Conservation (phyloP, 2,329 filamentous ascomycete genomes). For the Fusarium sp. region DNA sequence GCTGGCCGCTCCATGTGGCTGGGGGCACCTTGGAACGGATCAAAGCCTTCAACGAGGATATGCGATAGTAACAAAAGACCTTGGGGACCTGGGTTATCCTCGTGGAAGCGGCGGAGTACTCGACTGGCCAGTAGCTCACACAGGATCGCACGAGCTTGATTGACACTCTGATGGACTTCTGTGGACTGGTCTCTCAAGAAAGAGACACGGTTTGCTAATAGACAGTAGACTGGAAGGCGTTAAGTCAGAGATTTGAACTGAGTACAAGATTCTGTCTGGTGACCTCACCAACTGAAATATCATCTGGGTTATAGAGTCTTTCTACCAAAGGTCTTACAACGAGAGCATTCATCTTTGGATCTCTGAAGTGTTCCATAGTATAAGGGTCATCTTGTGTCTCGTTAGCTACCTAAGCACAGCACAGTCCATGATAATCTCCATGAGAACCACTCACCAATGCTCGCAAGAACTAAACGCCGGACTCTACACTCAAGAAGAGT, state of each 20-base stretch:
- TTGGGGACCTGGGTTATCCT: conserved; percentile 70
- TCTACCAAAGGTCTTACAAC: conserved; percentile 77
- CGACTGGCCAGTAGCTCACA: conserved; percentile 77
- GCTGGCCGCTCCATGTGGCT: conserved; percentile 64
- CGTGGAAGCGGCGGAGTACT: conserved; percentile 74
- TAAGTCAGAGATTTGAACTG: not conserved
- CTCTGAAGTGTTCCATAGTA: conserved; percentile 70
- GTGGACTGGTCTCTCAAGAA: conserved; percentile 75
- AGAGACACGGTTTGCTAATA: conserved; percentile 76
- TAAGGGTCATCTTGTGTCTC: conserved; percentile 54
- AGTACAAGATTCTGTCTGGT: not conserved
- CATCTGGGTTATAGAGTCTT: conserved; percentile 71
- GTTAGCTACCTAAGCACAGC: conserved; percentile 17
- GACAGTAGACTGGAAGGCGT: conserved; percentile 69
- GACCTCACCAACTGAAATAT: conserved; percentile 69
- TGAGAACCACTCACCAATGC: conserved; percentile 37
- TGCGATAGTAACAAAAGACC: conserved; percentile 74
- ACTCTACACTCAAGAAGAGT: conserved; percentile 45
- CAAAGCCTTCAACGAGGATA: conserved; percentile 76
- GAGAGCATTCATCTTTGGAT: conserved; percentile 73
- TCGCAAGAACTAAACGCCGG: conserved; percentile 45
- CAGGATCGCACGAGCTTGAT: conserved; percentile 72
- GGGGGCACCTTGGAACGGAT: conserved; percentile 77
- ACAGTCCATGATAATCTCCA: not conserved
- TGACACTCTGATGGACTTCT: conserved; percentile 75